Percentiles rank a stretch among this genome's conserved stretches.
Evolutionary conservation across 192 early-diverging fungal genomes (phyloP).

Genomic region (Kappamyces sp.): DNA sequence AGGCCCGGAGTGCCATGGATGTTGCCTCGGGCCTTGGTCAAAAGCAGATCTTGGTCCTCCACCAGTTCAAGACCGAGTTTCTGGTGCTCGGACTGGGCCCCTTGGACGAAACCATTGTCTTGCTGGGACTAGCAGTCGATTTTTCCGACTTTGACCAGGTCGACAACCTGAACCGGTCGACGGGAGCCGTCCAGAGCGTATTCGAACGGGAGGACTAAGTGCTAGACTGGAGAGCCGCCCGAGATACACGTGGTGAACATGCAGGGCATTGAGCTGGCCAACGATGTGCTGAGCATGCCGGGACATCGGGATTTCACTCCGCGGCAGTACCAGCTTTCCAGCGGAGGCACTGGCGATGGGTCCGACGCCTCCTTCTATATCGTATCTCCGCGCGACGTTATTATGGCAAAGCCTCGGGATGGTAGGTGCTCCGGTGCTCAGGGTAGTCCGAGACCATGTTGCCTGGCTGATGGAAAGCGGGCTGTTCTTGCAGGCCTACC

Average conservation of each 20-base stretch:
- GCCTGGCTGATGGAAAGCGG: conserved; percentile 79
- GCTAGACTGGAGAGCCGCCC: conserved; percentile 57
- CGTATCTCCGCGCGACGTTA: conserved; percentile 88
- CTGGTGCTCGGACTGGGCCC: conserved; percentile 85
- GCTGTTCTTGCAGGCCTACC: too few relatives aligned
- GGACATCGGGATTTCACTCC: conserved; percentile 83
- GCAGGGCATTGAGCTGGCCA: conserved; percentile 77
- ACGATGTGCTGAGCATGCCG: conserved; percentile 78
- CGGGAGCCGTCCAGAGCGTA: conserved; percentile 9
- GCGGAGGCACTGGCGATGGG: not conserved
- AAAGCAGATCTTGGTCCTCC: conserved; percentile 54
- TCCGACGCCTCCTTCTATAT: conserved; percentile 83
- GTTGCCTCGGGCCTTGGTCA: conserved; percentile 40
- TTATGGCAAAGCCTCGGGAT: conserved; percentile 83
- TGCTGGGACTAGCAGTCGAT: conserved; percentile 64
- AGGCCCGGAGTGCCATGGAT: conserved; percentile 41
- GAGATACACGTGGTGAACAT: conserved; percentile 85
- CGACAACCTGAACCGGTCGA: conserved; percentile 30
- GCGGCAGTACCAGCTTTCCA: conserved; percentile 88
- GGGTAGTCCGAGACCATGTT: conserved; percentile 67
- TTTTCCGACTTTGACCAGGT: conserved; percentile 48
- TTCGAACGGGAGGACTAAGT: conserved; percentile 10
- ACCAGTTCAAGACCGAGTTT: conserved; percentile 71
- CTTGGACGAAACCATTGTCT: conserved; percentile 59
- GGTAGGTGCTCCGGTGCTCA: conserved; percentile 21